Evolutionary conservation across 192 early-diverging fungal species (phyloP).

Genomic region (Radiomyces spectabilis): DNA sequence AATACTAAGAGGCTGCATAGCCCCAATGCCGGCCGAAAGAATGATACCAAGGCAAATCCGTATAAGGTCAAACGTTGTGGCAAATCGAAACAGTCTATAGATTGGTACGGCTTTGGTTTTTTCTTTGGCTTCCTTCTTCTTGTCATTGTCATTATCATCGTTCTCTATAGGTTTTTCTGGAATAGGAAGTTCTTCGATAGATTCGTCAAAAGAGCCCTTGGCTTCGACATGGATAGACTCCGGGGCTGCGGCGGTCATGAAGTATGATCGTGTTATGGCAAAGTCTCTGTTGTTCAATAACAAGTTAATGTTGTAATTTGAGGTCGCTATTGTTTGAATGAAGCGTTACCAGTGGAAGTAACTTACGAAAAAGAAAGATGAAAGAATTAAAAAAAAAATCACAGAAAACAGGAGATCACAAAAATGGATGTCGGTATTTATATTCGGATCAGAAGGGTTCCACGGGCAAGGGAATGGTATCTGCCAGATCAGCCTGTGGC

Average conservation of each 20-base stretch:
- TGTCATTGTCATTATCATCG: no score
- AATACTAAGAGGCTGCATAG: constrained; percentile 16
- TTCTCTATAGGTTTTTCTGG: no score
- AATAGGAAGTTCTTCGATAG: no score
- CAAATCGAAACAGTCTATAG: constrained; percentile 60
- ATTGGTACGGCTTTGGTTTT: constrained; percentile 43
- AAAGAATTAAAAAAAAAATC: neutral
- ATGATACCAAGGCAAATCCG: constrained; percentile 1
- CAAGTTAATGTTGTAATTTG: no score
- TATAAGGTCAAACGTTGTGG: constrained; percentile 4
- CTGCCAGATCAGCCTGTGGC: no score
- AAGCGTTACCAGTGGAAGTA: no score
- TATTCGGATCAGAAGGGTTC: neutral
- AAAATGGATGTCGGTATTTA: neutral
- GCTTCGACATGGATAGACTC: no score
- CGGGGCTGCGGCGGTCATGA: no score
- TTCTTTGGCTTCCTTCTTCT: constrained; percentile 19
- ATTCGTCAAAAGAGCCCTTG: no score
- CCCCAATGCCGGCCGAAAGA: constrained; percentile 10
- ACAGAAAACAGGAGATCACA: neutral
- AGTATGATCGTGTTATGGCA: no score
- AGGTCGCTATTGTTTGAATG: no score
- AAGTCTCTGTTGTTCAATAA: no score
- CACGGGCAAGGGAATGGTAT: neutral
- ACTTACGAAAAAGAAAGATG: neutral